Conservation (phyloP, 1,284 basidiomycete species). For the Megacollybia platyphylla region DNA sequence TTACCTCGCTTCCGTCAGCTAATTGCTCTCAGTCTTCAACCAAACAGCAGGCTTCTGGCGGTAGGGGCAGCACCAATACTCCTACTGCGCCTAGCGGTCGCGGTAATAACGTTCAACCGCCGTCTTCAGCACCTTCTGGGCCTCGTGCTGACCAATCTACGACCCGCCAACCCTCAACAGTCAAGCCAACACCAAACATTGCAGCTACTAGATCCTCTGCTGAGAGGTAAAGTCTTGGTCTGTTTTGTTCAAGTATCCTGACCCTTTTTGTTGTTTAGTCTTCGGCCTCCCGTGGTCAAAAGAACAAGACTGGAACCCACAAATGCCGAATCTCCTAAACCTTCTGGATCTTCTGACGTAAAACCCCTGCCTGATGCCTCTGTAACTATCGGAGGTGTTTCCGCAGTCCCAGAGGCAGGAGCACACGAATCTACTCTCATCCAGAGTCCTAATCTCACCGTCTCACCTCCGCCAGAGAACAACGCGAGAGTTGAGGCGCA, state of each 20-base stretch:
- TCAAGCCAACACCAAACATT: neutral
- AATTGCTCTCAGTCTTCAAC: neutral
- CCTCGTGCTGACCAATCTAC: slow-evolving; percentile 40
- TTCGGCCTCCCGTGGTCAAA: slow-evolving; percentile 60
- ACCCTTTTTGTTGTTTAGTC: neutral
- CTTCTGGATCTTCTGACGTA: slow-evolving; percentile 8
- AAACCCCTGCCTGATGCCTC: neutral
- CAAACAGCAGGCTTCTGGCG: no score
- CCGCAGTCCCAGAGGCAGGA: neutral
- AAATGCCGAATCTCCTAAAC: slow-evolving; percentile 24
- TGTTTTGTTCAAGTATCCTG: slow-evolving; percentile 1
- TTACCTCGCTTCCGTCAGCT: neutral
- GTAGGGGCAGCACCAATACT: slow-evolving; percentile 4
- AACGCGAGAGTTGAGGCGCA: slow-evolving; percentile 16
- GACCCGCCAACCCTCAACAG: slow-evolving; percentile 12
- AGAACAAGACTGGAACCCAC: slow-evolving; percentile 43
- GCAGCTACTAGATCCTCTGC: slow-evolving; percentile 24
- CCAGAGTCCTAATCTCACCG: slow-evolving; percentile 18
- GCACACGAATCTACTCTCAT: slow-evolving; percentile 12
- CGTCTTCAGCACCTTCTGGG: slow-evolving; percentile 34
- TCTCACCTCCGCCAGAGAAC: slow-evolving; percentile 16
- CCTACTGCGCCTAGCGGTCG: slow-evolving; percentile 24
- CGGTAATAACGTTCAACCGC: slow-evolving; percentile 14
- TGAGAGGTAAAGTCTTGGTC: slow-evolving; percentile 36
- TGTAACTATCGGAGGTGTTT: neutral